These are phyloP conservation scores for Chlamydomonas applanata DNA, from an alignment of 139 green algal species.

Conservation along the genomic window DNA sequence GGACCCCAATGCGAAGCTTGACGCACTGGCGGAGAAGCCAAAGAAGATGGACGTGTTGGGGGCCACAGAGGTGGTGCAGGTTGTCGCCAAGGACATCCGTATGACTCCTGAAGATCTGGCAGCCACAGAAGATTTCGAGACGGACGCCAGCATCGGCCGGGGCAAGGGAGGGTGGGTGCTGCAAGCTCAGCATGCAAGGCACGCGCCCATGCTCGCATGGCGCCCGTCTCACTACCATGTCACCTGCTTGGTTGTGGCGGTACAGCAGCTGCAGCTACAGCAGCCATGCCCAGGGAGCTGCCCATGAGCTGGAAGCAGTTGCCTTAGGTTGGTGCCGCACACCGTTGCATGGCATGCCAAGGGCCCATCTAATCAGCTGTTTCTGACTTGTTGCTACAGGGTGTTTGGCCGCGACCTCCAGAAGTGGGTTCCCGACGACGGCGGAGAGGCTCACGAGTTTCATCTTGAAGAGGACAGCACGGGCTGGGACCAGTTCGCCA, in stretches of 20 bases:
- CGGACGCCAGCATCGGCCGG: slow-evolving; percentile 72
- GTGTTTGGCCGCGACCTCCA: slow-evolving; percentile 67
- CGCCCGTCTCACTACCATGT: too few species aligned
- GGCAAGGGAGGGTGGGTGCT: slow-evolving; percentile 50
- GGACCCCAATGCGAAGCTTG: slow-evolving; percentile 16
- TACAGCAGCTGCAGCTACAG: too few species aligned
- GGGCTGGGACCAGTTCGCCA: slow-evolving; percentile 90
- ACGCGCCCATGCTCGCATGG: background rate
- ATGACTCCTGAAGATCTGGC: slow-evolving; percentile 62
- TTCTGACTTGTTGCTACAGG: slow-evolving; percentile 11
- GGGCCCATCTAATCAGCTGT: too few species aligned
- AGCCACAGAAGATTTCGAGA: slow-evolving; percentile 61
- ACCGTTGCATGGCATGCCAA: background rate
- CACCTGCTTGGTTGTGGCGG: too few species aligned
- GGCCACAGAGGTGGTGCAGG: slow-evolving; percentile 40
- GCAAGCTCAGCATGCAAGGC: background rate
- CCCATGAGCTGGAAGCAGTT: too few species aligned
- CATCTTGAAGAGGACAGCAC: slow-evolving; percentile 31
- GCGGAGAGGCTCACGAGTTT: slow-evolving; percentile 21
- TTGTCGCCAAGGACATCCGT: slow-evolving; percentile 67
- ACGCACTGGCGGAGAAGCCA: slow-evolving; percentile 41
- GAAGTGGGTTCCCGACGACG: slow-evolving; percentile 65
- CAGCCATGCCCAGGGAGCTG: too few species aligned
- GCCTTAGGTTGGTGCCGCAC: too few species aligned
- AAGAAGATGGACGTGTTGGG: slow-evolving; percentile 42